These are phyloP conservation scores for Pichia deserticola DNA, from an alignment of 805 yeast species.

Conservation along the genomic window DNA sequence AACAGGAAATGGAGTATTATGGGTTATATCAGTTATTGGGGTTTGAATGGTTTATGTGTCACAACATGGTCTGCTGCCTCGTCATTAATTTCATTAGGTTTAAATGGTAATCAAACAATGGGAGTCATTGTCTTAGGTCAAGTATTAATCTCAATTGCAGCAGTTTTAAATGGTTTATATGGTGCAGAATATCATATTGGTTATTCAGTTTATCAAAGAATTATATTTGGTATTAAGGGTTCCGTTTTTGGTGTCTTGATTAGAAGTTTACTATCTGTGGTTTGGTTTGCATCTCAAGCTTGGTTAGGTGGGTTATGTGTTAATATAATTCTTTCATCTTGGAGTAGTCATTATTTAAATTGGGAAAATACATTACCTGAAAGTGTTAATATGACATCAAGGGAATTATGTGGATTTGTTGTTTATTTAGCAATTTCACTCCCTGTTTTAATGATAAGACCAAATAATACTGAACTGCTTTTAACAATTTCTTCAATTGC, in stretches of 20 bases:
- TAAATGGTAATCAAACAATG: constrained; percentile 7
- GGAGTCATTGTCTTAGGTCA: constrained; percentile 34
- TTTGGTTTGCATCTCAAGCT: constrained; percentile 34
- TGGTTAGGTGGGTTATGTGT: constrained; percentile 39
- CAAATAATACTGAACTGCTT: constrained; percentile 4
- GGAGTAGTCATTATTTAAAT: constrained; percentile 32
- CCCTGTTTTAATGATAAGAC: constrained; percentile 29
- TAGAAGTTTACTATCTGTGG: constrained; percentile 36
- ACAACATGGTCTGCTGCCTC: constrained; percentile 34
- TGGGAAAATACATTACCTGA: constrained; percentile 34
- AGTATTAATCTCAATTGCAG: constrained; percentile 33
- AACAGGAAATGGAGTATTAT: constrained; percentile 39
- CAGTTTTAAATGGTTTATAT: constrained; percentile 38
- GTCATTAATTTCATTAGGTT: constrained; percentile 33
- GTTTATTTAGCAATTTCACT: constrained; percentile 37
- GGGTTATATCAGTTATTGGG: constrained; percentile 35
- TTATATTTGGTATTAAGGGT: constrained; percentile 39
- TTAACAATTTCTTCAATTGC: constrained; percentile 9
- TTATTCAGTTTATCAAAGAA: constrained; percentile 36
- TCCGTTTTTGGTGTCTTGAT: constrained; percentile 34
- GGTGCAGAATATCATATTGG: constrained; percentile 44
- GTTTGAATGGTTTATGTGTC: constrained; percentile 20
- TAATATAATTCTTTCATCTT: constrained; percentile 31
- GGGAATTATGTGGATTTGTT: constrained; percentile 36
- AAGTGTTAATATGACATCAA: constrained; percentile 31